Base-by-base conservation (phyloP, 2,329 filamentous ascomycete species). In the Colletotrichum sojae region DNA sequence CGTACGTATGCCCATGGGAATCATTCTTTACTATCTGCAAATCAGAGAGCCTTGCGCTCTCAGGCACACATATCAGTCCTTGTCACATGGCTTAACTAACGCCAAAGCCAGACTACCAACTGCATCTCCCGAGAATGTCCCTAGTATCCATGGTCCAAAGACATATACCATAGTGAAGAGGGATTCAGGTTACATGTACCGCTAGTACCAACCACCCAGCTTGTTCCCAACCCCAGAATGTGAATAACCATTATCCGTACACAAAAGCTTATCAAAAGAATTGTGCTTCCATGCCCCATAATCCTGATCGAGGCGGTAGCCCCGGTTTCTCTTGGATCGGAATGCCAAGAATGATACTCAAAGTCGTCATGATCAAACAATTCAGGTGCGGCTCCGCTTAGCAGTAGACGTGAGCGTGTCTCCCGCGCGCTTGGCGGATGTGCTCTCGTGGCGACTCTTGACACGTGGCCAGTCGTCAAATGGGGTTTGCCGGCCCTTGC, bases 391-490 rank as follows among this genome's bases (percentile, higher is more conserved):
- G 51, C 75, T 75, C 63, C 81, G 79, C 75, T 83, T 83, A 25
- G 80, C 66, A 31, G 74, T 71, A 31, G 74, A 69, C 4, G 73
- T 71, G 20, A 81, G 73, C n/a, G 70, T 75, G 8, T 63, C 64
- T 48, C 56, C 64, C 39, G 57, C 25, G 6, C 67, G 67, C 58
- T 70, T 70, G 10, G 31, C 18, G 3, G 52, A 18, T 16, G 52
- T 48, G 22, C 64, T 54, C 18, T 43, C 67, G 12, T 59, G 63
- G 78, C 81, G 76, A 73, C 79, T 82, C 83, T 94, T 94, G 73
- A 88, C 89, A 67, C 90, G 88, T 71, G 84, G 87, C 91, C 91
- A 94, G 46, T 84, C 84, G 73, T 92, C 90, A 73, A 94, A 94
- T 2, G 89, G 89, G 73, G 87, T 90, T 66, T 81, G 82, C 72